These are phyloP conservation scores for Sanguinoderma infundibulare DNA, from an alignment of 1,284 basidiomycete species.

Conservation along the genomic window DNA sequence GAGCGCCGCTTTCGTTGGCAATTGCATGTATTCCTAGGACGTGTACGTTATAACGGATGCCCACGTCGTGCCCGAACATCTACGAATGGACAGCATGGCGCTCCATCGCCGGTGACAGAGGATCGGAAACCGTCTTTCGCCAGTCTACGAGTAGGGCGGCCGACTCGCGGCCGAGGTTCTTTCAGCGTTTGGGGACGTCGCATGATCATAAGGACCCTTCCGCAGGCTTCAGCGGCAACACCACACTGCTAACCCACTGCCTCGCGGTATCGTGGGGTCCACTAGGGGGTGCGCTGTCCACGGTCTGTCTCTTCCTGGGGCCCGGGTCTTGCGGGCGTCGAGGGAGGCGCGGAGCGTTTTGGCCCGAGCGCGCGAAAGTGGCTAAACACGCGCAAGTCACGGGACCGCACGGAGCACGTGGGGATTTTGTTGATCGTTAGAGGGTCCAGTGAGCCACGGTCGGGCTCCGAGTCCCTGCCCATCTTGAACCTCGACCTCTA, in stretches of 20 bases:
- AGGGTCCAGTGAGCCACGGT: slow-evolving; percentile 28
- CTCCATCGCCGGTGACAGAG: background rate
- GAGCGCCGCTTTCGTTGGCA: background rate
- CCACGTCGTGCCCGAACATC: background rate
- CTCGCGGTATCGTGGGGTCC: background rate
- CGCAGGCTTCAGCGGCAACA: background rate
- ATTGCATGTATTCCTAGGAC: background rate
- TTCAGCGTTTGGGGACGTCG: background rate
- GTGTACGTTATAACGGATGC: background rate
- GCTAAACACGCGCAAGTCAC: slow-evolving; percentile 29
- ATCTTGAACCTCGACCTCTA: slow-evolving; percentile 27
- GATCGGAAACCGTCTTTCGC: background rate
- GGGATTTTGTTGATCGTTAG: slow-evolving; percentile 37
- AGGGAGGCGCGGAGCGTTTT: slow-evolving; percentile 2
- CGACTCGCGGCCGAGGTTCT: background rate
- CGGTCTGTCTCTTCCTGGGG: no score
- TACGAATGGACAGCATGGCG: background rate
- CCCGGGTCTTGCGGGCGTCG: no score
- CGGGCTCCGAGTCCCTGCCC: slow-evolving; percentile 21
- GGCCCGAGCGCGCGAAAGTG: slow-evolving; percentile 30
- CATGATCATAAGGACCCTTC: background rate
- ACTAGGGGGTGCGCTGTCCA: no score
- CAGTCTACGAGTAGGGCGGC: background rate
- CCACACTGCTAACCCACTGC: background rate
- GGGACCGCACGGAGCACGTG: slow-evolving; percentile 33